Evolutionary conservation across 495 filamentous ascomycete genomes (phyloP).

Genomic region (Neurospora sp.): DNA sequence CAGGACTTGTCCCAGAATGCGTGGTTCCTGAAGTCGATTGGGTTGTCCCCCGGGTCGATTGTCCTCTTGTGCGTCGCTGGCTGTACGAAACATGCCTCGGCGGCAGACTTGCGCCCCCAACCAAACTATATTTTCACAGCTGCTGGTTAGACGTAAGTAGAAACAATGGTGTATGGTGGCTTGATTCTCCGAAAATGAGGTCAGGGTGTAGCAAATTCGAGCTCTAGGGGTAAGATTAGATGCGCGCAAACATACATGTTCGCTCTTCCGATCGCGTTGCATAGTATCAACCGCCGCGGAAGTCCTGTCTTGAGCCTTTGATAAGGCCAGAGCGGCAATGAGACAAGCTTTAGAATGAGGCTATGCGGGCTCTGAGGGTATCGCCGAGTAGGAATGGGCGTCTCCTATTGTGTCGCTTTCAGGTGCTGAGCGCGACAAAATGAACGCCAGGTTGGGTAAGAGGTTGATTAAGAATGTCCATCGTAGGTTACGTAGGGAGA

Average conservation of each 20-base stretch:
- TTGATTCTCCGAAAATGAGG: background rate
- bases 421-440: background rate
- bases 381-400: background rate
- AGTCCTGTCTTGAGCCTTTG: background rate
- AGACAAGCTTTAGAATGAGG: background rate
- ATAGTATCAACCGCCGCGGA: background rate
- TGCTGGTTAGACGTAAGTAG: background rate
- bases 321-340: background rate
- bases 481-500: background rate
- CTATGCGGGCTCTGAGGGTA: background rate
- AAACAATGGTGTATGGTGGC: background rate
- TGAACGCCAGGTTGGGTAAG: background rate
- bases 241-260: slow-evolving; percentile 2
- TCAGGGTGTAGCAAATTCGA: background rate
- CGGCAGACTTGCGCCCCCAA: slow-evolving; percentile 11
- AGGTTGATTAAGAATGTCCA: background rate
- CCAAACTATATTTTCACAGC: slow-evolving; percentile 3
- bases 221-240: background rate
- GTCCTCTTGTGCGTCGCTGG: slow-evolving; percentile 14
- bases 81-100: slow-evolving; percentile 12
- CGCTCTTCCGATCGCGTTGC: slow-evolving; percentile 8
- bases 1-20: background rate
- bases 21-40: background rate
- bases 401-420: background rate
- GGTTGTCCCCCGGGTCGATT: slow-evolving; percentile 1